Evolutionary conservation across 2,329 filamentous ascomycete species (phyloP).

Genomic region (Stachybotrys chlorohalonatus): DNA sequence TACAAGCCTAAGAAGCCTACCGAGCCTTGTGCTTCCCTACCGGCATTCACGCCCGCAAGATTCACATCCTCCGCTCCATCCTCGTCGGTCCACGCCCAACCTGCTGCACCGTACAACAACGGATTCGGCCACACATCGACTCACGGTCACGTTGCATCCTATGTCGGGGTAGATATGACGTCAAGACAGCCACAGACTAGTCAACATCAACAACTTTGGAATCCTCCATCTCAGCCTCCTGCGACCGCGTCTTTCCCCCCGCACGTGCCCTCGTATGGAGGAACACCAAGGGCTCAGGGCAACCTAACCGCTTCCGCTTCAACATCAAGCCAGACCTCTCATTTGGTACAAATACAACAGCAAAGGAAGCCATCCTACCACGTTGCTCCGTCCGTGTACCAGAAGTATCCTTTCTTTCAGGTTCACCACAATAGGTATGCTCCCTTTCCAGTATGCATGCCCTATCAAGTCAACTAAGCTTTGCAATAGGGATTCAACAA

Average conservation of each 20-base stretch:
- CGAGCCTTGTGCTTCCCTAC: constrained; percentile 11
- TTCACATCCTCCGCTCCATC: constrained; percentile 7
- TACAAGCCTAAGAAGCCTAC: constrained; percentile 40
- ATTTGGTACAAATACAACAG: not conserved
- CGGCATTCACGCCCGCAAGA: constrained; percentile 14
- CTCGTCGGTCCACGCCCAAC: not conserved
- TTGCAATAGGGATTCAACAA: constrained; percentile 36
- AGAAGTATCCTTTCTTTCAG: constrained; percentile 51
- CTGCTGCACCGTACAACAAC: not conserved
- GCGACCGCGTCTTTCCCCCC: not conserved
- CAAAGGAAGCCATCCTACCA: constrained; percentile 20
- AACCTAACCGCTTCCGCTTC: not conserved
- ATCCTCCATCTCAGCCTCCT: not conserved
- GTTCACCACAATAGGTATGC: constrained; percentile 48
- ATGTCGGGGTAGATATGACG: too few relatives aligned
- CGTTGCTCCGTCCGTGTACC: constrained; percentile 31
- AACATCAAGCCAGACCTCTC: not conserved
- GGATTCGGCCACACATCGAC: not conserved
- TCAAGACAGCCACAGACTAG: too few relatives aligned
- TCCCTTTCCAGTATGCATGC: not conserved
- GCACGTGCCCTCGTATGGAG: not conserved
- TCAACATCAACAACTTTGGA: not conserved
- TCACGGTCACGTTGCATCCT: too few relatives aligned
- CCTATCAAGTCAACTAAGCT: not conserved
- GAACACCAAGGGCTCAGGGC: not conserved